Evolutionary conservation across 2,329 filamentous ascomycete genomes (phyloP).

Genomic region (Bipolaris zeicola): DNA sequence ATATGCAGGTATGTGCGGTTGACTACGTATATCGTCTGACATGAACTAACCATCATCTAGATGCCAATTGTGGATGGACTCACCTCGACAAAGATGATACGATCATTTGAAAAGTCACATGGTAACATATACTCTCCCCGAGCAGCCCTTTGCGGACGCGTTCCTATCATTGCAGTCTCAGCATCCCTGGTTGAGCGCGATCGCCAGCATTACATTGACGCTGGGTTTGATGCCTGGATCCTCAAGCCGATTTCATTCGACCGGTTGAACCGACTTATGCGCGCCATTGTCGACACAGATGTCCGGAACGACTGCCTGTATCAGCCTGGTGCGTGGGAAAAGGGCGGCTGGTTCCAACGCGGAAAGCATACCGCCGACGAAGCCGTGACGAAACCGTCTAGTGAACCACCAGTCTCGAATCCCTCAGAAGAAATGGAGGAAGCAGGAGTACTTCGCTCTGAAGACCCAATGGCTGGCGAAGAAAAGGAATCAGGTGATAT

Average conservation of each 20-base stretch:
- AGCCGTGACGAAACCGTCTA: slow-evolving; percentile 46
- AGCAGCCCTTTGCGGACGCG: slow-evolving; percentile 65
- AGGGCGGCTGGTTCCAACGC: slow-evolving; percentile 80
- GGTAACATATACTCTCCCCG: slow-evolving; percentile 62
- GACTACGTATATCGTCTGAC: no score
- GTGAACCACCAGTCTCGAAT: slow-evolving; percentile 23
- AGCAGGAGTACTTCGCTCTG: slow-evolving; percentile 25
- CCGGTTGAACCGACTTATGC: slow-evolving; percentile 70
- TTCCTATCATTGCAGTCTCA: slow-evolving; percentile 86
- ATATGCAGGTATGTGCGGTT: slow-evolving; percentile 74
- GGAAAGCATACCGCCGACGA: slow-evolving; percentile 46
- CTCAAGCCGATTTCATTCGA: slow-evolving; percentile 86
- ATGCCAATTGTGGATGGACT: slow-evolving; percentile 93
- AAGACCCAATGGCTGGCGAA: slow-evolving; percentile 29
- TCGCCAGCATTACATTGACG: slow-evolving; percentile 70
- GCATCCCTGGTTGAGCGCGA: slow-evolving; percentile 78
- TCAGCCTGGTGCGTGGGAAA: slow-evolving; percentile 74
- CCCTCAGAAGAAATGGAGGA: slow-evolving; percentile 25
- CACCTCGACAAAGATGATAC: slow-evolving; percentile 81
- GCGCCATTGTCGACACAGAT: slow-evolving; percentile 68
- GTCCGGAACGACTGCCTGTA: slow-evolving; percentile 70
- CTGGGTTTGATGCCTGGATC: slow-evolving; percentile 90
- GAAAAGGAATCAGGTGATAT: slow-evolving; percentile 19
- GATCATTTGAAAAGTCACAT: slow-evolving; percentile 68
- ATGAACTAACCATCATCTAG: slow-evolving; percentile 52